Evolutionary conservation across 495 filamentous ascomycete species (phyloP).

Genomic region (Tuber melanosporum): DNA sequence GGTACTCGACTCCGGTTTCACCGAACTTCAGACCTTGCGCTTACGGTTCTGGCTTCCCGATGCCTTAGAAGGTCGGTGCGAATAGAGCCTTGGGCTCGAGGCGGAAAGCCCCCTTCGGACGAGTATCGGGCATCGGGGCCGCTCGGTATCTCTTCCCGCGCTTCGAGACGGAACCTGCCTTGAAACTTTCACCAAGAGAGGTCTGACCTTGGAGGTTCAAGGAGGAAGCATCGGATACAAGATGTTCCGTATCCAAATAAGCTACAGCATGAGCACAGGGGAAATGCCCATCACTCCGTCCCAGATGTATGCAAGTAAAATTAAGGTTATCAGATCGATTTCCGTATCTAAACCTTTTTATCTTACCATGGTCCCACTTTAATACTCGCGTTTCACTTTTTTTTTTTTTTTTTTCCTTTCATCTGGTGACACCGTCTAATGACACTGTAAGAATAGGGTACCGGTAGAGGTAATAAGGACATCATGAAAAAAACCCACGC

Average conservation of each 20-base stretch:
- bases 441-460: background rate
- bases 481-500: background rate
- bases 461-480: background rate
- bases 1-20: background rate
- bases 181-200: background rate
- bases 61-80: background rate
- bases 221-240: background rate
- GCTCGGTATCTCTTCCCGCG: background rate
- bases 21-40: background rate
- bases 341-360: background rate
- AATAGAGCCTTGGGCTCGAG: background rate
- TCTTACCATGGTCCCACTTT: background rate
- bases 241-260: background rate
- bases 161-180: background rate
- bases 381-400: background rate
- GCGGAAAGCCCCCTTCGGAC: background rate
- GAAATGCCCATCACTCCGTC: background rate
- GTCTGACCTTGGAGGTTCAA: background rate
- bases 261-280: background rate
- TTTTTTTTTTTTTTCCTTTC: background rate
- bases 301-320: background rate
- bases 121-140: background rate
- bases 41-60: background rate
- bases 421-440: background rate
- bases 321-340: background rate